Conservation (phyloP, 352 stramenopile species). For the Phytophthora multivora region DNA sequence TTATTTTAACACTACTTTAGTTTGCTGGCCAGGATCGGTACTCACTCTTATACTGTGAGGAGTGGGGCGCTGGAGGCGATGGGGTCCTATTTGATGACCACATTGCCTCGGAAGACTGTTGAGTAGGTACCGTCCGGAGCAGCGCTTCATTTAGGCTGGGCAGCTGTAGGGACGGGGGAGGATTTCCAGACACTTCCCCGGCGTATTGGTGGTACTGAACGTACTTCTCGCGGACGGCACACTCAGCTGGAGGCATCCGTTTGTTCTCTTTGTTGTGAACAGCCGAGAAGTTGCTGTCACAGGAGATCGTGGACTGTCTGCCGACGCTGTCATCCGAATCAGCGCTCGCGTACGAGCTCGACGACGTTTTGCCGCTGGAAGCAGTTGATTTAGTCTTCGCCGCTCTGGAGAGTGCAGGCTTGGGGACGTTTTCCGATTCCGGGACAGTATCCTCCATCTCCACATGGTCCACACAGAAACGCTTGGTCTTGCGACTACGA, state of each 20-base stretch:
- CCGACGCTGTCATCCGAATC: conserved; percentile 65
- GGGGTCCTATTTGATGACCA: conserved; percentile 26
- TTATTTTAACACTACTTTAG: conserved; percentile 17
- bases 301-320: conserved; percentile 36
- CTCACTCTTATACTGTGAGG: conserved; percentile 34
- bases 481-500: conserved; percentile 75
- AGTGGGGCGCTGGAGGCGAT: conserved; percentile 22
- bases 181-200: conserved; percentile 24
- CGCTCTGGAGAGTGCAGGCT: conserved; percentile 1
- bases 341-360: conserved; percentile 23
- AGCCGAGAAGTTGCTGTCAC: conserved; percentile 39
- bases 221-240: conserved; percentile 8
- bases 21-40: conserved; percentile 25
- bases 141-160: conserved; percentile 52
- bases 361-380: conserved; percentile 8
- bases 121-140: conserved; percentile 35
- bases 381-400: conserved; percentile 9
- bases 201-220: conserved; percentile 27
- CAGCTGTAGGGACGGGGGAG: conserved; percentile 30
- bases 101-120: conserved; percentile 26
- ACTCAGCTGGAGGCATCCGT: conserved; percentile 14
- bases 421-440: conserved; percentile 3
- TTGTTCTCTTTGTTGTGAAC: conserved; percentile 36
- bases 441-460: conserved; percentile 59
- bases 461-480: conserved; percentile 79